Base-by-base conservation (phyloP, 176 grass and related monocot genomes). In the Cymbopogon citratus region DNA sequence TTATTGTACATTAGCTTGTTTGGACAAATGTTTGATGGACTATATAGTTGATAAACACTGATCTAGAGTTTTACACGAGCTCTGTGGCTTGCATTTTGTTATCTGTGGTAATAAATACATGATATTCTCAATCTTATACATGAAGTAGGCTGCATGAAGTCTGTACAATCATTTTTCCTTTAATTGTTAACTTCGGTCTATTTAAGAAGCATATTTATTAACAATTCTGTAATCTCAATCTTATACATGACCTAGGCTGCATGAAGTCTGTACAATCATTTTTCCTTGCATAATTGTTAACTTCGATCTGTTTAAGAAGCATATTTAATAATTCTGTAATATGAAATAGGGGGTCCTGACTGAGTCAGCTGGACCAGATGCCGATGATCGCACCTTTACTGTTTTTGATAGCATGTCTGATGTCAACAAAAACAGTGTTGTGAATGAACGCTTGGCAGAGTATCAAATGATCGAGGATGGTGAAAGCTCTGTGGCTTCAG, bases 401-500 rank as follows among this genome's bases (percentile, higher is more conserved):
- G 80, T 98, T 91, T 81, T 92, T 71, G 92, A 89, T 71, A 94
- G 86, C 74, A 87, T 89, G 77, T 65, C 75, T 77, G 92, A 92
- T 84, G 77, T 91, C 52, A 92, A 85, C 81, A 98, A 83, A 76
- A 91, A 86, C 62, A 87, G 79, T 69, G 52, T 77, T 44, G 71
- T 43, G 6, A 92, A 87, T 73, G 90, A 85, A 28, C 85, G 76
- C 49, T 84, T 75, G 68, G 80, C 88, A 70, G 89, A 84, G 27
- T 82, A 87, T 75, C 84, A 92, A 65, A 84, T 94, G 79, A 81
- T 73, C 68, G 95, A 98, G 66, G 95, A 98, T 84, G 85, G 88
- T 48, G 95, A 94, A 87, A 92, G 88, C 84, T 94, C 95, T 3
- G 88, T 94, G 28, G 90, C 92, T 28, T 92, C 95, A 44, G 90